Base-by-base conservation (phyloP, 2,329 filamentous ascomycete genomes). In the Cladosporium sp. region DNA sequence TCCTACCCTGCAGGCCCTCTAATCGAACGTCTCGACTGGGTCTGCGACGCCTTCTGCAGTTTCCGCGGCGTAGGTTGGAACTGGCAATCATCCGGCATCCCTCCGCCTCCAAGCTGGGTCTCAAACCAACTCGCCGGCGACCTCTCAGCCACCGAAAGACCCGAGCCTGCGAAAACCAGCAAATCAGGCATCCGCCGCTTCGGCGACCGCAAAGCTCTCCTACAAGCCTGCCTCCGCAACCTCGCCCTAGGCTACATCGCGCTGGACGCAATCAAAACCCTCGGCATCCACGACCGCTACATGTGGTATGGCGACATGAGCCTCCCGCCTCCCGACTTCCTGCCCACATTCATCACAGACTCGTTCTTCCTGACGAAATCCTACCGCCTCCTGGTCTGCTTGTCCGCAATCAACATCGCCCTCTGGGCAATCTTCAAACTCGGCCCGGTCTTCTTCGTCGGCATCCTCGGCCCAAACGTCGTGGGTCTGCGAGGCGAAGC, bases 211-310 rank as follows among this genome's bases (percentile, higher is more conserved):
- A 40, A 57, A 1, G 64, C 64, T 1, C 68, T 79, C 1, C 64
- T 79, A 1, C 61, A 62, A 35, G 58, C 66, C 34, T 71, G 72
- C 40, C 13, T 68, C 7, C 66, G 68, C 32, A 75, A 68, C 5
- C 73, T 87, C n/a, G 56, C 83, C 2, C 57, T 80, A 36, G 77
- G 78, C 62, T 94, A 90, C 68, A 62, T 94, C 12, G 60, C 82
- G 7, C 75, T 96, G 8, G 93, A 97, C 71, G 58, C 84, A 6
- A 71, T 90, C 53, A 89, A 88, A 66, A 80, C 85, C 1, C 61
- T 84, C 60, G 86, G 90, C 76, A 85, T 87, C 64, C 81, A 83
- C 54, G 93, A 97, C 66, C 86, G 88, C 0, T 96, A 93, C 75
- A 52, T 58, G 56, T 52, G 56, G 48, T 79, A 79, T 73, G 68